Percentiles rank a stretch among this genome's conserved stretches.
Conservation (phyloP, 1,284 basidiomycete species). For the Cystobasidium sp. region DNA sequence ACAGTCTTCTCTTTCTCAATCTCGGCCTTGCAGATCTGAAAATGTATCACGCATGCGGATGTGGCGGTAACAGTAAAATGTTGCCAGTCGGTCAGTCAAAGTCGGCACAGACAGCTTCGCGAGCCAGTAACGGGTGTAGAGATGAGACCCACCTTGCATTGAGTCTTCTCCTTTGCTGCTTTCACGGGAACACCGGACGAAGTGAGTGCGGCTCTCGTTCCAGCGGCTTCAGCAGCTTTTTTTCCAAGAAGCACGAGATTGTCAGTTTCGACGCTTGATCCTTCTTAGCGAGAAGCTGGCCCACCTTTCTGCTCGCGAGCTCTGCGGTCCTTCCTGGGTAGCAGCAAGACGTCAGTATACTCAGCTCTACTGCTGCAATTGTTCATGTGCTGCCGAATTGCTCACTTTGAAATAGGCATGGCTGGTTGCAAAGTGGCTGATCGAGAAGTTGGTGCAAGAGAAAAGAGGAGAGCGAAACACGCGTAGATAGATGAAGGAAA, state of each 20-base stretch:
- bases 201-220: slow-evolving; percentile 29
- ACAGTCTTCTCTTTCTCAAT: slow-evolving; percentile 42
- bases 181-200: slow-evolving; percentile 20
- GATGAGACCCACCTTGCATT: slow-evolving; percentile 31
- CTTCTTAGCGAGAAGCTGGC: neutral
- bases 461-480: neutral
- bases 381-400: neutral
- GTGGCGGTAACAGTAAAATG: neutral
- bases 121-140: too few species aligned
- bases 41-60: neutral
- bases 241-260: neutral
- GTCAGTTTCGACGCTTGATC: neutral
- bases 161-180: slow-evolving; percentile 32
- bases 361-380: neutral
- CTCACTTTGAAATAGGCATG: slow-evolving; percentile 34
- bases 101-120: neutral
- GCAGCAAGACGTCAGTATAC: slow-evolving; percentile 1
- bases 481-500: too few species aligned
- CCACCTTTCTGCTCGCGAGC: slow-evolving; percentile 38
- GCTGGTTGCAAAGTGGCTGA: neutral
- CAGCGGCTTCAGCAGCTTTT: slow-evolving; percentile 35
- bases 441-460: neutral
- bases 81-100: too few species aligned
- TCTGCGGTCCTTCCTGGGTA: slow-evolving; percentile 33
- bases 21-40: slow-evolving; percentile 34